Evolutionary conservation across 495 filamentous ascomycete genomes (phyloP).

Genomic region (Neurospora tetraspora): DNA sequence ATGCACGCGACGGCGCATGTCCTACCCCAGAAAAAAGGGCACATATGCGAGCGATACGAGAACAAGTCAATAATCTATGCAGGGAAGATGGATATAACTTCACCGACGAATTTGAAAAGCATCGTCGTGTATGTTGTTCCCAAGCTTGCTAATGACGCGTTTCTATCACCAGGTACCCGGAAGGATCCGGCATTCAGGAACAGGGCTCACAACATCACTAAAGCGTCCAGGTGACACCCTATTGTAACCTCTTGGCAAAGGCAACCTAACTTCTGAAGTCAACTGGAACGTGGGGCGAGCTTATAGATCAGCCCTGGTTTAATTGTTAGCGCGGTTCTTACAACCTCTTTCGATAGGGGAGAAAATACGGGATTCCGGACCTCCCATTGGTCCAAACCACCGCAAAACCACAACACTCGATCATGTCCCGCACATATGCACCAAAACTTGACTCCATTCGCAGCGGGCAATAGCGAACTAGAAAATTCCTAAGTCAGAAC

Average conservation of each 20-base stretch:
- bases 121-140: neutral
- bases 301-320: neutral
- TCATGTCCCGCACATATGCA: no score
- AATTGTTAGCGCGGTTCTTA: no score
- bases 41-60: neutral
- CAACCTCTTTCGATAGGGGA: no score
- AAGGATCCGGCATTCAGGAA: neutral
- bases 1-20: neutral
- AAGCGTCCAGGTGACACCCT: neutral
- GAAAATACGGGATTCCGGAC: no score
- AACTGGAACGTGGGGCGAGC: neutral
- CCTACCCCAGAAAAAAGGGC: neutral
- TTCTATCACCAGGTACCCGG: neutral
- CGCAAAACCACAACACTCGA: no score
- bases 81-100: neutral
- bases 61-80: neutral
- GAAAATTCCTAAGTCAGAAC: no score
- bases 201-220: neutral
- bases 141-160: neutral
- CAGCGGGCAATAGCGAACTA: no score
- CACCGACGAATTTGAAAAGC: neutral
- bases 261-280: neutral
- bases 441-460: no score
- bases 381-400: no score
- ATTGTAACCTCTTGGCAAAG: neutral